Conservation (phyloP, 148 eudicot species). For the Fagopyrum esculentum region DNA sequence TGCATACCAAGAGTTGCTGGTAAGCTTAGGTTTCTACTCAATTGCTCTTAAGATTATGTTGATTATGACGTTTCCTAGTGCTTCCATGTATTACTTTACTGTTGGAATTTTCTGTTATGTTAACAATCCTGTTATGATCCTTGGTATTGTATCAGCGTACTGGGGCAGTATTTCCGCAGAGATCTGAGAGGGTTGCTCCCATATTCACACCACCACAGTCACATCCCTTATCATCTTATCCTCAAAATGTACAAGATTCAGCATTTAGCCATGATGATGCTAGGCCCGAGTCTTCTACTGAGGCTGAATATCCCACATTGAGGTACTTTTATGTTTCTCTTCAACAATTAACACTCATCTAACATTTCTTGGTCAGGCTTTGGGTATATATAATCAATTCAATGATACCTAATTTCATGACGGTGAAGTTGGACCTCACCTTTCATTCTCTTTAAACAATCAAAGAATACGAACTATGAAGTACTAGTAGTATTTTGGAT, state of each 20-base stretch:
- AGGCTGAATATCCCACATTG: constrained; percentile 74
- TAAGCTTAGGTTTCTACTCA: constrained; percentile 20
- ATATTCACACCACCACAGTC: constrained; percentile 93
- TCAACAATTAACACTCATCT: neutral
- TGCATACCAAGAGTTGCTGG: constrained; percentile 94
- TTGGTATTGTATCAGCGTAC: constrained; percentile 44
- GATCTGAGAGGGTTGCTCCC: constrained; percentile 73
- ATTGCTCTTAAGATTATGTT: neutral
- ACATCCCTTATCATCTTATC: constrained; percentile 73
- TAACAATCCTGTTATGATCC: neutral
- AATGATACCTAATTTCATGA: neutral
- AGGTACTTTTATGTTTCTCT: constrained; percentile 34
- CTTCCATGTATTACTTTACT: neutral
- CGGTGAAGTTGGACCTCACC: neutral
- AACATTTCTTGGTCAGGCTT: neutral
- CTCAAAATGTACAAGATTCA: constrained; percentile 55
- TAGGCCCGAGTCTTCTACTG: constrained; percentile 60
- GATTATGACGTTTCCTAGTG: neutral
- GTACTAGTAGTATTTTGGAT: no score
- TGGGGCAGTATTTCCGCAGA: constrained; percentile 91
- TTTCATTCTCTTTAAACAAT: neutral
- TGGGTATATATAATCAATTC: neutral
- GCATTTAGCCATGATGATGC: constrained; percentile 48
- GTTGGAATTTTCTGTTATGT: neutral
- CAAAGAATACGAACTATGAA: no score